A percentile compares a stretch with the other conserved stretches of the same genome.
These are phyloP conservation scores for Saccharomycopsis vini DNA, from an alignment of 805 yeast species.

Conservation along the genomic window DNA sequence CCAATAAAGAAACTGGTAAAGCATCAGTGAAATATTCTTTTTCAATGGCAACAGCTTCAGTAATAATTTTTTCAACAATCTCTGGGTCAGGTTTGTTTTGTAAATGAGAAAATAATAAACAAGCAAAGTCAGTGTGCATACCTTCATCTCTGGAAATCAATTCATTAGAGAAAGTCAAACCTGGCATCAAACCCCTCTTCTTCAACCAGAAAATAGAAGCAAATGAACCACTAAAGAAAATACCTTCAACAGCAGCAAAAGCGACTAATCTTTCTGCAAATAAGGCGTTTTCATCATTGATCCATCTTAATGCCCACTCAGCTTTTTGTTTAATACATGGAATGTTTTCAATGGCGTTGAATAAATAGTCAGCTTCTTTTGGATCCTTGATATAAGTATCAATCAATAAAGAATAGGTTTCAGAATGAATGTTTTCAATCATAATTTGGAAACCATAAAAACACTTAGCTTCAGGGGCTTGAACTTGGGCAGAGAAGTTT, in stretches of 20 bases:
- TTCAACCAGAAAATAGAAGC: conserved; percentile 98
- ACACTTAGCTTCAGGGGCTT: conserved; percentile 95
- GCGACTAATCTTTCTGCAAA: conserved; percentile 96
- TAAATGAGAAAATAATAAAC: conserved; percentile 87
- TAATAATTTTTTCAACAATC: conserved; percentile 76
- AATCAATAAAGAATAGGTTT: conserved; percentile 88
- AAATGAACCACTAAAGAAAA: conserved; percentile 95
- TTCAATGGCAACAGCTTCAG: conserved; percentile 93
- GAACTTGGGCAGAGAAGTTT: conserved; percentile 95
- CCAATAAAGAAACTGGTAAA: conserved; percentile 83
- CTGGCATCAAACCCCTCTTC: conserved; percentile 99
- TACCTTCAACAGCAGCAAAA: conserved; percentile 98
- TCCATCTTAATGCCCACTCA: conserved; percentile 99
- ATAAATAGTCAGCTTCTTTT: conserved; percentile 79
- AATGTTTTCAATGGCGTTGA: conserved; percentile 92
- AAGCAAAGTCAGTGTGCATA: conserved; percentile 96
- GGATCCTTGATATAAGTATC: conserved; percentile 96
- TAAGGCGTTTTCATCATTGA: conserved; percentile 74
- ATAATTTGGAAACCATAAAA: conserved; percentile 98
- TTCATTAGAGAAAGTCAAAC: conserved; percentile 95
- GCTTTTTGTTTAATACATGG: conserved; percentile 97
- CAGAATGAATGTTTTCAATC: conserved; percentile 95
- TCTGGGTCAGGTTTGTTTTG: conserved; percentile 76
- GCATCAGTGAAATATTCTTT: conserved; percentile 93
- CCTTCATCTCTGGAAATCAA: conserved; percentile 98